phyloP scores from a whole-genome alignment of 2,329 filamentous ascomycete genomes.

The Boeremia exigua region DNA sequence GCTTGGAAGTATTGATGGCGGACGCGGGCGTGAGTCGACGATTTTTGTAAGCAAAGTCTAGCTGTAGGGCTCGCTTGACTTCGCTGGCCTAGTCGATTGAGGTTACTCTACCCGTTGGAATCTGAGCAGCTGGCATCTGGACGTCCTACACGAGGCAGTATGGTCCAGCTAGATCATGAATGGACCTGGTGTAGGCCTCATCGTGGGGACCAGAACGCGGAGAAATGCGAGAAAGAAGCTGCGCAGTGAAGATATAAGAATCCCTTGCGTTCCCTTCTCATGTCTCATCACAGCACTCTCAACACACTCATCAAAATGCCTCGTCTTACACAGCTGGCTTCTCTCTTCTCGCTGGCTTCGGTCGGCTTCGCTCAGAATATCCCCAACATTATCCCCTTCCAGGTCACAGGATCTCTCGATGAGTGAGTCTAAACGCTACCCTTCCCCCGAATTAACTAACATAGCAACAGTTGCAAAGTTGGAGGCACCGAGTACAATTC shows the following conservation, averaged over 20 bases:
- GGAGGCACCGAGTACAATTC: slow-evolving; percentile 48
- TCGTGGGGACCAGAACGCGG: slow-evolving; percentile 3
- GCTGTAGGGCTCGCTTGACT: slow-evolving; percentile 4
- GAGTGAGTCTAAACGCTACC: slow-evolving; percentile 18
- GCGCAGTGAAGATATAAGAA: slow-evolving; percentile 12
- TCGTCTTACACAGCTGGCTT: slow-evolving; percentile 23
- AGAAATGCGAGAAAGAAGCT: neutral
- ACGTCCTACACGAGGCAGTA: slow-evolving; percentile 3
- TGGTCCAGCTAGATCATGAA: slow-evolving; percentile 1
- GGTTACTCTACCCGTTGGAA: slow-evolving; percentile 4
- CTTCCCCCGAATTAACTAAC: slow-evolving; percentile 1
- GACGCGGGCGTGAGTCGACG: slow-evolving; percentile 1
- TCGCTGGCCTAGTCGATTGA: neutral
- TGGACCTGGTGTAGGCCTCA: neutral
- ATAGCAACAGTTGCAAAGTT: slow-evolving; percentile 20
- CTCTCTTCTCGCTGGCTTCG: slow-evolving; percentile 28
- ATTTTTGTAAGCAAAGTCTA: slow-evolving; percentile 3
- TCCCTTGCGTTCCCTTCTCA: slow-evolving; percentile 1
- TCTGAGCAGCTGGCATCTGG: slow-evolving; percentile 5
- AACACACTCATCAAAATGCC: slow-evolving; percentile 18
- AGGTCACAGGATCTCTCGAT: slow-evolving; percentile 38
- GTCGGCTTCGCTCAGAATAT: slow-evolving; percentile 26
- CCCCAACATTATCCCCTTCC: slow-evolving; percentile 33
- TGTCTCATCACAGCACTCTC: neutral
- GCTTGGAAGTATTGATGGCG: slow-evolving; percentile 38